Evolutionary conservation across 805 yeast genomes (phyloP), one percentile per base, ranked within the genome.

Genomic region (Saturnispora ahearnii): DNA sequence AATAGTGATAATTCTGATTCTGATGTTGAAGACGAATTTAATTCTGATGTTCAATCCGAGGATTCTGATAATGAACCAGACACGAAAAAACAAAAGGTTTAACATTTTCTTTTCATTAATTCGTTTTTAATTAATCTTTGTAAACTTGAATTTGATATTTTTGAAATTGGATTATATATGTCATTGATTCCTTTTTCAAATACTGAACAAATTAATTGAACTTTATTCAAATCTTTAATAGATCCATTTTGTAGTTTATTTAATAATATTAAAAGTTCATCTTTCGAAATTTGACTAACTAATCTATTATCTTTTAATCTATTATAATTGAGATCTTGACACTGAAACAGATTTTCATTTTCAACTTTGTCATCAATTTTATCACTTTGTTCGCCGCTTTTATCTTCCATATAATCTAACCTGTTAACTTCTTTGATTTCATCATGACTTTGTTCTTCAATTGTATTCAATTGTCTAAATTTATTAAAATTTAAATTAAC

Each of bases 21-120:
- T 36, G 95, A 86, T 57, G 81, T 81, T 40, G 95, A 90, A 7
- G 95, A 86, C 66, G 96, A 87, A 64, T 36, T 43, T 41, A 44
- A 47, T 28, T 47, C 50, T 21, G 50, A 47, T 29, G 36, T 32
- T 10, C 41, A 34, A 26, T 45, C 47, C 13, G 47, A 44, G 26
- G 51, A 44, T 18, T 87, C 74, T 59, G 91, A 85, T 37, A 43
- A 45, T 13, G 54, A 55, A 40, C 57, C 55, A 2, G 49, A 49
- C 26, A 44, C 34, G 38, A 56, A 56, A 34, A 56, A 55, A 46
- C 58, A 49, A 43, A 56, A 56, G 32, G 45, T 49, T 8, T 41
- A 46, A 45, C 28, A 5, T 18, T 28, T 41, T 28, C 57, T 48
- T 36, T 21, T 54, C 5, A 40, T 36, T 11, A 52, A 12, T 31